Evolutionary conservation across 495 filamentous ascomycete genomes (phyloP), one percentile per base, ranked within the genome.

Genomic region (Hypoxylon intermedium): DNA sequence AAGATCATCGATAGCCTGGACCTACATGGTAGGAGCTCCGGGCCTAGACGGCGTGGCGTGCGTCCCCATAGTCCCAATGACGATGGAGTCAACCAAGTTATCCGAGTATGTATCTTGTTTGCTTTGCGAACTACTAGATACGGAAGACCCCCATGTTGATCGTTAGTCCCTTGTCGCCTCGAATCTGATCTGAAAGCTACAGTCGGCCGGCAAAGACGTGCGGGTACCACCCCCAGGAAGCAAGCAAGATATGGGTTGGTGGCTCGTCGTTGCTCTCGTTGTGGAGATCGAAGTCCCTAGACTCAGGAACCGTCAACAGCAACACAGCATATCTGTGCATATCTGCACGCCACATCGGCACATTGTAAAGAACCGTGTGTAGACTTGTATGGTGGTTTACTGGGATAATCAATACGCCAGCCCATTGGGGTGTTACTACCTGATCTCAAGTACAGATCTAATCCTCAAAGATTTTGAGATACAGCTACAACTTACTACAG

Each of bases 311-410:
- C 46, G 34, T 51, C 41, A 34, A 60, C 51, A 11, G 23, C 21
- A 40, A 51, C 46, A 45, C 46, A 53, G 34, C 46, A 53, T 60
- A 26, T 45, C 49, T 60, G 55, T 28, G 55, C 44, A 60, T 56
- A 55, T 51, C 62, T 60, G 56, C 42, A 60, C 45, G 56, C 56
- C 56, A 55, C 56, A 34, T 65, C 62, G 62, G 62, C 56, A 60
- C 28, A 65, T 65, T 57, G 54, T 65, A 57, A 51, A 65, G 62
- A 65, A 46, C 62, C 62, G 62, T 51, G 62, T 53, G 62, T 43
- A 21, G 19, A 48, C 16, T 40, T 48, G 20, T 26, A 52, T 57
- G 62, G 62, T 60, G 56, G 62, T 65, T 65, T 65, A 65, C 62
- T 65, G 52, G 56, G 62, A 65, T 51, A 65, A 46, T 41, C 24